Evolutionary conservation across 805 yeast genomes (phyloP), one percentile per base, ranked within the genome.

Genomic region (Metschnikowia lunata): DNA sequence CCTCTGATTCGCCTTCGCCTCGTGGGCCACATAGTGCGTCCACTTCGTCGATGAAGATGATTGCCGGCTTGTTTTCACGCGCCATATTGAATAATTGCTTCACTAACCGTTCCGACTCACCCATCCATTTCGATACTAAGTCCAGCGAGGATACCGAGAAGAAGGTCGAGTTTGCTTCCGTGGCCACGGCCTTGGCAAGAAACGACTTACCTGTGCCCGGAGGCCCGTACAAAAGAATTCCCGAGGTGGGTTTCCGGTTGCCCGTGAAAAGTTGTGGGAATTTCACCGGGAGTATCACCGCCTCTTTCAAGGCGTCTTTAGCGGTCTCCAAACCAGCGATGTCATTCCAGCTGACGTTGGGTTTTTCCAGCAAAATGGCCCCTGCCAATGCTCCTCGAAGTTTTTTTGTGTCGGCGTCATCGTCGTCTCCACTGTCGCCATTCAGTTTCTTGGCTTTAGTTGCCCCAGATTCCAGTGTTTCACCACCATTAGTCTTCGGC

Each of bases 171-270:
- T 91, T 89, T 39, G 98, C 97, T 59, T 93, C 99, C 0, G 99
- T 93, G 26, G 99, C 99, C 8, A 93, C 98, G 0, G 99, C 99
- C 62, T 93, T 93, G 9, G 99, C 99, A 47, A 93, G 71, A 60
- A 83, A 93, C 1, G 98, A 91, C 60, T 93, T 93, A 74, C 99
- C 99, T 0, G 99, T 93, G 58, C 99, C 99, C 2, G 99, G 99
- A 9, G 76, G 76, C 0, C 76, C 76, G 45, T 64, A 68, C 18
- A 93, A 69, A 38, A 93, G 66, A 37, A 93, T 91, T 36, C 99
- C 99, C 6, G 87, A 74, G 3, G 91, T 82, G 1, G 99, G 99
- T 60, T 88, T 87, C 50, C 99, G 78, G 62, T 88, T 91, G 1
- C 99, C 99, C 8, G 85, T 88, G 67, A 93, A 93, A 47, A 93